A percentile compares a stretch with the other conserved stretches of the same genome.
These are phyloP conservation scores for Cenchrus fungigraminus DNA, from an alignment of 176 grass and related monocot species.

Conservation along the genomic window DNA sequence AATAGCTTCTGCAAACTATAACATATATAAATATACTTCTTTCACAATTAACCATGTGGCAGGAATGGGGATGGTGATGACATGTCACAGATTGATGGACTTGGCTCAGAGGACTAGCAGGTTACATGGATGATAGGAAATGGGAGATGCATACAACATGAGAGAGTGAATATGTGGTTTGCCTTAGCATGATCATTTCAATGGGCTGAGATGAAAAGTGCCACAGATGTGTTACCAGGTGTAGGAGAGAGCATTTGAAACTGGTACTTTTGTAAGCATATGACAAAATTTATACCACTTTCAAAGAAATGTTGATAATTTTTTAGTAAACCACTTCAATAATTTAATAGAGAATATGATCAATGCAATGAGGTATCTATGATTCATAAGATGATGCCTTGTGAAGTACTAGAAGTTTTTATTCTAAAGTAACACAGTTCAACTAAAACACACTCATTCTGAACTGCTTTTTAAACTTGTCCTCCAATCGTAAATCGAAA, in stretches of 20 bases:
- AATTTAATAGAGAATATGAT: background rate
- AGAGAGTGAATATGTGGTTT: background rate
- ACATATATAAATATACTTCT: background rate
- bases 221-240: background rate
- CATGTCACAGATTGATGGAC: background rate
- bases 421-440: background rate
- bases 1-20: background rate
- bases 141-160: background rate
- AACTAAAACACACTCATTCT: slow-evolving; percentile 1
- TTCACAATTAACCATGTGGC: background rate
- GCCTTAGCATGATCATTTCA: background rate
- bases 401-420: background rate
- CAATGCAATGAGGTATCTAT: background rate
- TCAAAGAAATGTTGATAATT: background rate
- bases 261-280: background rate
- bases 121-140: background rate
- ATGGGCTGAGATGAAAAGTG: background rate
- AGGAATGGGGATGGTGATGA: background rate
- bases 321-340: too few species aligned
- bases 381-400: background rate
- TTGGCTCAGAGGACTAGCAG: background rate
- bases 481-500: background rate
- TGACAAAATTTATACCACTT: background rate
- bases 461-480: background rate
- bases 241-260: background rate